Percentiles rank a stretch among this genome's conserved stretches.
Conservation (phyloP, 2,329 filamentous ascomycete genomes). For the Ascochyta rabiei region DNA sequence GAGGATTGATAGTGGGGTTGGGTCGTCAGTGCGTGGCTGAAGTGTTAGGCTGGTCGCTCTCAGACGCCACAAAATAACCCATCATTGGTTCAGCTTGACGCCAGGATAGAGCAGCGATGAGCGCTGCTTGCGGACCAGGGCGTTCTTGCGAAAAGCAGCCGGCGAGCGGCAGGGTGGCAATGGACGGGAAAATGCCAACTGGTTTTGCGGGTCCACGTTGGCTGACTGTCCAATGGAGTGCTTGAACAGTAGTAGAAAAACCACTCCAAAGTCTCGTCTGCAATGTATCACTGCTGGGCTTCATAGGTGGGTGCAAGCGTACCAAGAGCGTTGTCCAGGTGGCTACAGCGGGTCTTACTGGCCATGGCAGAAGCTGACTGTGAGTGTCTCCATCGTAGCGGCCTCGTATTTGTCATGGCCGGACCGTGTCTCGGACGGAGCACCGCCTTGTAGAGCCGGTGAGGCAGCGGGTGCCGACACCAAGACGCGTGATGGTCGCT, state of each 20-base stretch:
- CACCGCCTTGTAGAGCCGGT: neutral
- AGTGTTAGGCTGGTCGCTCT: neutral
- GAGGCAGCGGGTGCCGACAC: neutral
- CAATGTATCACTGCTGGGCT: neutral
- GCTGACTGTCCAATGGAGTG: neutral
- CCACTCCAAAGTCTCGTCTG: neutral
- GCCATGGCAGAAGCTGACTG: neutral
- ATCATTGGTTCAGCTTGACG: neutral
- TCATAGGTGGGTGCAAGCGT: neutral
- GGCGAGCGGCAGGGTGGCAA: neutral
- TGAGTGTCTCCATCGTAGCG: neutral
- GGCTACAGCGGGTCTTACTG: neutral
- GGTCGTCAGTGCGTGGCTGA: neutral
- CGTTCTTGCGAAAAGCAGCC: neutral
- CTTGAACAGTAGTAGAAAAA: neutral
- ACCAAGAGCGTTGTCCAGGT: neutral
- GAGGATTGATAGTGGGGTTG: neutral
- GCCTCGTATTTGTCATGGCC: neutral
- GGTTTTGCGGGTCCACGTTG: neutral
- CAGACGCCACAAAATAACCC: neutral
- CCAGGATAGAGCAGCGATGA: neutral
- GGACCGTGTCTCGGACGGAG: slow-evolving; percentile 4
- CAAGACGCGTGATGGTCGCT: neutral
- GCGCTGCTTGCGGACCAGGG: neutral
- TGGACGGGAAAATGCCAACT: slow-evolving; percentile 6